Percentiles rank a stretch among this genome's conserved stretches.
Conservation (phyloP, 2,329 filamentous ascomycete species). For the Reticulascus tulasneorum region DNA sequence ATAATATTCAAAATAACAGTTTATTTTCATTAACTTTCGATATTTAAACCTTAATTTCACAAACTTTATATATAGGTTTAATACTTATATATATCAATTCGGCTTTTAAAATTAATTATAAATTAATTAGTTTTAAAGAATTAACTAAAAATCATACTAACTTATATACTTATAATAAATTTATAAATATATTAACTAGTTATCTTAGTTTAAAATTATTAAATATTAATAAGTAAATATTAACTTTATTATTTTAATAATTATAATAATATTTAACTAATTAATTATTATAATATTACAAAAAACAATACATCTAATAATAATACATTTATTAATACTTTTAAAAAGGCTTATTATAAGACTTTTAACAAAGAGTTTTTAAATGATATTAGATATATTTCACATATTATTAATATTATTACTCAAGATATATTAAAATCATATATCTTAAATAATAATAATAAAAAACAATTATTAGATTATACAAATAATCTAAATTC, state of each 20-base stretch:
- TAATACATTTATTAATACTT: background rate
- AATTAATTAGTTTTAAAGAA: background rate
- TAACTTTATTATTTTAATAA: too few species aligned
- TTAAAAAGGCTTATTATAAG: background rate
- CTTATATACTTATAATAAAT: background rate
- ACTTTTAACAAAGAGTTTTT: too few species aligned
- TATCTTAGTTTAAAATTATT: background rate
- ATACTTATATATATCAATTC: background rate
- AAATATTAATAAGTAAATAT: background rate
- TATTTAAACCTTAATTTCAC: background rate
- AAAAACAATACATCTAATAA: background rate
- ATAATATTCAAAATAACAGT: background rate
- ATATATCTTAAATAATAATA: background rate
- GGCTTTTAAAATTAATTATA: background rate
- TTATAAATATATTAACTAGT: background rate
- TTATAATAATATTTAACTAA: background rate
- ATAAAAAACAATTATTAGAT: background rate
- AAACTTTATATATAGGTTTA: slow-evolving; percentile 1
- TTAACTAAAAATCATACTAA: background rate
- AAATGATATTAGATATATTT: too few species aligned
- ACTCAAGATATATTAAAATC: background rate
- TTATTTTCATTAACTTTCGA: background rate
- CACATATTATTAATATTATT: background rate
- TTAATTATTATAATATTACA: background rate
- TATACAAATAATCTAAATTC: background rate